Evolutionary conservation across 257 asterid species (phyloP).

Genomic region (Nicotiana tomentosiformis): DNA sequence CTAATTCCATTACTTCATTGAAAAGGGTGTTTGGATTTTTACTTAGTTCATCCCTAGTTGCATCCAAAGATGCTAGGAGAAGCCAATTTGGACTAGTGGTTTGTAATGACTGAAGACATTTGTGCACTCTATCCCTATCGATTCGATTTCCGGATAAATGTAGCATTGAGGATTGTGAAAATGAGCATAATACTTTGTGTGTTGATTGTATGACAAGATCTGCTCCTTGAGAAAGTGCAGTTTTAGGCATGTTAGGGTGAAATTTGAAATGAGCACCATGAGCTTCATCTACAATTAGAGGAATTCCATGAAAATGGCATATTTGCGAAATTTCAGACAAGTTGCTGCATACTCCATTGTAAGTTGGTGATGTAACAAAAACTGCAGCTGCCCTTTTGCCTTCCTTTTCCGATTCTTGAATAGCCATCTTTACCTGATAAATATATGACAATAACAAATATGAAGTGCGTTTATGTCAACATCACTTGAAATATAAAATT

Average conservation of each 20-base stretch:
- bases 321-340: constrained; percentile 41
- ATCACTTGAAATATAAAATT: too few species aligned
- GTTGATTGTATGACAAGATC: constrained; percentile 71
- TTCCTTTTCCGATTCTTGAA: constrained; percentile 44
- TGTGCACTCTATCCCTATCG: constrained; percentile 42
- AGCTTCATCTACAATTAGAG: constrained; percentile 75
- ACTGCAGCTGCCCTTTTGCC: constrained; percentile 58
- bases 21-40: constrained; percentile 35
- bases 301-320: constrained; percentile 50
- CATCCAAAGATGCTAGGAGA: constrained; percentile 68
- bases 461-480: too few species aligned
- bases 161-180: constrained; percentile 78
- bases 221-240: constrained; percentile 76
- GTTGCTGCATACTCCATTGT: constrained; percentile 78
- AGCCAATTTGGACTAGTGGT: constrained; percentile 86
- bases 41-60: constrained; percentile 61
- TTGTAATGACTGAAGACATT: constrained; percentile 73
- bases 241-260: constrained; percentile 46
- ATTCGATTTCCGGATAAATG: constrained; percentile 51
- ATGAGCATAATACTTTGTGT: constrained; percentile 71
- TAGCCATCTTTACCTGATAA: constrained; percentile 40
- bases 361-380: constrained; percentile 62
- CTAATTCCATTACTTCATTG: constrained; percentile 41
- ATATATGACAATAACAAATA: neutral
- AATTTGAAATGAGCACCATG: constrained; percentile 83